Base-by-base conservation (phyloP, 1,284 basidiomycete genomes). In the Sanguinoderma infundibulare region DNA sequence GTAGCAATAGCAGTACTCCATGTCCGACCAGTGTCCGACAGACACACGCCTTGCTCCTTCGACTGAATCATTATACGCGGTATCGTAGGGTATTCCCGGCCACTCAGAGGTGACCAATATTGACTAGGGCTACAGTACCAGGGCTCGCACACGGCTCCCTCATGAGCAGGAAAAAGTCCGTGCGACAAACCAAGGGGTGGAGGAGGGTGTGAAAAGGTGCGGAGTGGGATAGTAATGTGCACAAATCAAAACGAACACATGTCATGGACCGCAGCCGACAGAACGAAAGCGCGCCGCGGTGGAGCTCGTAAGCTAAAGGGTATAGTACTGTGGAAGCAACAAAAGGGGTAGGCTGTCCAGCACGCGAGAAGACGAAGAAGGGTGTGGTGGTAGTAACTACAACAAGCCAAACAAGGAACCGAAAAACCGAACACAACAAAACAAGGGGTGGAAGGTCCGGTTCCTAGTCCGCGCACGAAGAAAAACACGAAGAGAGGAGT, bases 331-430 rank as follows among this genome's bases (percentile, higher is more conserved):
- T 40, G 59, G 59, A 61, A 62, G 53, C 47, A 62, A 54, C 28
- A 56, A 61, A n/a, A 63, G 24, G 53, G 60, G 57, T 72, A 72
- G 70, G 56, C 64, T 70, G 68, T 68, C 69, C 69, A 69, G 70
- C 67, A 69, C 64, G 62, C 59, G 61, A 61, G 61, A 55, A 47
- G 35, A 60, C 55, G 35, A 40, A 51, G 55, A 56, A 55, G 55
- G 17, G 24, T 22, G 32, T 44, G 30, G 32, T 44, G 30, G 40
- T n/a, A 34, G 9, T 38, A 12, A 38, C 38, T n/a, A 62, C 53
- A 62, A 59, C 60, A 57, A 55, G 49, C 30, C 28, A 39, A 36
- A 36, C 50, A 57, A 53, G 42, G 42, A 46, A 61, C 62, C 17
- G 36, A 56, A 26, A 8, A 17, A 32, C 35, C 36, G 39, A 20